Evolutionary conservation across 176 grass and related monocot genomes (phyloP), one percentile per base, ranked within the genome.

Genomic region (maize (Zea mays)): DNA sequence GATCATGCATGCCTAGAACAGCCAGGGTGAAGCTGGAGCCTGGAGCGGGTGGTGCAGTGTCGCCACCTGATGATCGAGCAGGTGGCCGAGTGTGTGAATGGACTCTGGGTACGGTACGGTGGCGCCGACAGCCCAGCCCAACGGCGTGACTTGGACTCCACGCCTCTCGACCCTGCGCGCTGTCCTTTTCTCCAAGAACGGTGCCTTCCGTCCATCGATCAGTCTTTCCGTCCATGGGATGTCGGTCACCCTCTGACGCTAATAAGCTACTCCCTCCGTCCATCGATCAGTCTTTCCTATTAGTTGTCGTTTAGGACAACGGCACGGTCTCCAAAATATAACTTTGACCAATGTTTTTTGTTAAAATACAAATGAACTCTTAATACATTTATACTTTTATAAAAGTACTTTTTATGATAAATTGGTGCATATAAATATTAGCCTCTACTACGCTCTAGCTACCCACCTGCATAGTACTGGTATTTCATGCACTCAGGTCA

Each of bases 111-210:
- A 1, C 52, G 77, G 78, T 83, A 1, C 52, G 60, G 27, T 27
- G 51, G 73, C 55, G 70, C 41, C 79, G 88, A 85, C 77, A 86
- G 81, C 83, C 74, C 77, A 87, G 50, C 92, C 27, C 27, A 27
- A 27, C 27, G 84, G 85, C 89, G 78, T 91, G 84, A 82, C 73
- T 85, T 91, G 42, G 86, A 89, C 92, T 91, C 81, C 77, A 91
- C 86, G 82, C 81, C 83, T 80, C 72, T 85, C 79, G 50, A 87
- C 49, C 69, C 57, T 68, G 67, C 82, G 62, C 79, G 19, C 46
- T 80, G 81, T 81, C 65, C 79, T 85, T 89, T 83, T 81, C 70
- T 84, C 74, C 81, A 43, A 39, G 72, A 74, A 55, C 62, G 62
- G 52, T 44, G 51, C 14, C 68, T 83, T 60, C 27, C 27, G 27